Percentiles rank a stretch among this genome's conserved stretches.
These are phyloP conservation scores for Rickenella mellea DNA, from an alignment of 768 basidiomycete genomes.

Conservation along the genomic window DNA sequence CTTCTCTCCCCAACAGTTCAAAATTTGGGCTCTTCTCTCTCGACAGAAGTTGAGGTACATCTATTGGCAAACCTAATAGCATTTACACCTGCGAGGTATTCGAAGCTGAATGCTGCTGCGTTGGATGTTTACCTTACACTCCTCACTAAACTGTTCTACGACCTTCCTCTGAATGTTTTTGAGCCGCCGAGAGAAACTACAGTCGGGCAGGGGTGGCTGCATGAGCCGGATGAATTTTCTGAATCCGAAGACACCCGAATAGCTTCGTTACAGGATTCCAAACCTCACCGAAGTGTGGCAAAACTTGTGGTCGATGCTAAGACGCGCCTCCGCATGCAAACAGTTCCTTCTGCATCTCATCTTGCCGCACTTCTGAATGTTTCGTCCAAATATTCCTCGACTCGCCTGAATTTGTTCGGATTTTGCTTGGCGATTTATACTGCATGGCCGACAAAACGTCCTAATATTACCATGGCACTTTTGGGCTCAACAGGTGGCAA, in stretches of 20 bases:
- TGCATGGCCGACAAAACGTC: conserved; percentile 51
- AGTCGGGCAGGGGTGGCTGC: not conserved
- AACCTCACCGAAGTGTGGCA: conserved; percentile 8
- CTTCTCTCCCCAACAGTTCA: conserved; percentile 19
- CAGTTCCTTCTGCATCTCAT: conserved; percentile 43
- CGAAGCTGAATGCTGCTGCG: conserved; percentile 32
- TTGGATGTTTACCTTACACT: conserved; percentile 47
- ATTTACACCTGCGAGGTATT: conserved; percentile 56
- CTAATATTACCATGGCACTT: conserved; percentile 46
- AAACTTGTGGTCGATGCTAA: conserved; percentile 43
- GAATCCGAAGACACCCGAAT: conserved; percentile 25
- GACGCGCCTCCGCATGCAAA: conserved; percentile 55
- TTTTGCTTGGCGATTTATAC: conserved; percentile 50
- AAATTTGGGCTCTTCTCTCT: conserved; percentile 7
- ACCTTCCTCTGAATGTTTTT: conserved; percentile 42
- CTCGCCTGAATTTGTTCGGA: conserved; percentile 38
- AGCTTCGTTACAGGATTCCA: conserved; percentile 28
- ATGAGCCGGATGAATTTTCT: conserved; percentile 5
- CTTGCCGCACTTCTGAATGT: conserved; percentile 42
- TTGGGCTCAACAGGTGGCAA: conserved; percentile 45
- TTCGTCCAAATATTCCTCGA: conserved; percentile 28
- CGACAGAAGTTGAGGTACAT: conserved; percentile 35
- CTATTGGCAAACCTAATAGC: conserved; percentile 65
- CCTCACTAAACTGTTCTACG: conserved; percentile 38
- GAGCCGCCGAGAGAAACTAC: conserved; percentile 26